Base-by-base conservation (phyloP, 225 moss, liverwort and hornwort genomes). In the Bryum argenteum region DNA sequence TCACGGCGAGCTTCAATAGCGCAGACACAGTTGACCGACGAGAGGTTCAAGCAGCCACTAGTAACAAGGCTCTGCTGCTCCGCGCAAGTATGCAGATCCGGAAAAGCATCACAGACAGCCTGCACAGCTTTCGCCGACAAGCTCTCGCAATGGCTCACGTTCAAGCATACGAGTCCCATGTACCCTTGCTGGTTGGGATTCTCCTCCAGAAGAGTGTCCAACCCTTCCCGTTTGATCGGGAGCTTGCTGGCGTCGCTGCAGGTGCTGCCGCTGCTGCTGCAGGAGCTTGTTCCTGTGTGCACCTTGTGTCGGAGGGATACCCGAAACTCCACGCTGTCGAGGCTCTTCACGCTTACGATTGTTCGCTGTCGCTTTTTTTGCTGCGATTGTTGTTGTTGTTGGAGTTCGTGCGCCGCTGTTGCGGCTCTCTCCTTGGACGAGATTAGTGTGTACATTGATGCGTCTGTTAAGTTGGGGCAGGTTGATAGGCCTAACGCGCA, bases 31-130 rank as follows among this genome's bases (percentile, higher is more conserved):
- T 91, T 87, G 53, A 93, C 93, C 9, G 93, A 75, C 14, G 89
- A 75, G 56, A 93, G 84, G 77, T 93, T 91, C 63, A 84, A 82
- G 75, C 93, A 93, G 3, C 93, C 93, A 67, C 91, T 93, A 44
- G 85, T 86, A 9, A 89, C 84, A 55, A 93, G 73, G 19, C 89
- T 81, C 62, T 87, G 85, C 77, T 80, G 89, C 42, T 89, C 93
- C 0, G 89, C 87, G 45, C 93, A 93, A 2, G 93, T 93, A 70
- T 93, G 93, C n/a, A 93, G 78, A 21, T 83, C 93, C 4, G 93
- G 91, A 17, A 89, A 91, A 1, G 93, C 93, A 68, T 93, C 83
- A 59, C 93, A 93, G 64, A 93, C 91, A 11, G 91, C 91, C 51
- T 93, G 93, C 65, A 93, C 93, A 41, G 93, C 93, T 24, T 64